Evolutionary conservation across 306 rosid genomes (phyloP).

Genomic region (Quercus suber): DNA sequence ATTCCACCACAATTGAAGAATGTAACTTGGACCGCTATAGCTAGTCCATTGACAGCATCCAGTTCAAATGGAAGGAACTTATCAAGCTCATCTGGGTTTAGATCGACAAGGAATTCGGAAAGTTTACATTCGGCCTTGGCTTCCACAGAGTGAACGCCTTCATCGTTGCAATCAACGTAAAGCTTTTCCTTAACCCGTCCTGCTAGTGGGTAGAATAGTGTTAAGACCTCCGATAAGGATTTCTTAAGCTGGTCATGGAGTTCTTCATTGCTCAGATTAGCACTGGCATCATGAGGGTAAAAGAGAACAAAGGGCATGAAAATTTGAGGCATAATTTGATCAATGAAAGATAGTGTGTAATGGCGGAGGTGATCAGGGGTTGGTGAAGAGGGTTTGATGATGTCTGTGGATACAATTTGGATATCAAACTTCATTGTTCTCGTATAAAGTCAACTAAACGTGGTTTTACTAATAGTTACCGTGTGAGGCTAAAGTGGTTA

Average conservation of each 20-base stretch:
- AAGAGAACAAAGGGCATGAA: slow-evolving; percentile 36
- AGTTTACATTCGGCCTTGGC: slow-evolving; percentile 4
- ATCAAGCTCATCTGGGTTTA: neutral
- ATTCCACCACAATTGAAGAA: slow-evolving; percentile 17
- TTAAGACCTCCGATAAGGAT: slow-evolving; percentile 23
- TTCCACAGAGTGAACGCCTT: slow-evolving; percentile 21
- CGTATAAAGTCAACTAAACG: neutral
- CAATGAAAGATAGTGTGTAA: slow-evolving; percentile 37
- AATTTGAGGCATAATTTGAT: slow-evolving; percentile 36
- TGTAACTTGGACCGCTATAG: slow-evolving; percentile 1
- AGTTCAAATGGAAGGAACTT: neutral
- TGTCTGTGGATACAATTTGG: slow-evolving; percentile 18
- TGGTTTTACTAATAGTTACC: too few relatives aligned
- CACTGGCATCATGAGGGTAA: neutral
- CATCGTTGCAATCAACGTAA: slow-evolving; percentile 22
- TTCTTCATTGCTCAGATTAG: neutral
- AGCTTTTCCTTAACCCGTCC: slow-evolving; percentile 10
- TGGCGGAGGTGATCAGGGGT: slow-evolving; percentile 30
- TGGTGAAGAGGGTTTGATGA: slow-evolving; percentile 37
- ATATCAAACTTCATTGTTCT: slow-evolving; percentile 12
- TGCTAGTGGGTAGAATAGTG: slow-evolving; percentile 24
- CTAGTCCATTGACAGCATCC: neutral
- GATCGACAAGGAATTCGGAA: neutral
- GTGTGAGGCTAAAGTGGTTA: too few relatives aligned
- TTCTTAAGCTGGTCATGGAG: neutral